Base-by-base conservation (phyloP, 768 basidiomycete species). In the Termitomyces bulborhizus region DNA sequence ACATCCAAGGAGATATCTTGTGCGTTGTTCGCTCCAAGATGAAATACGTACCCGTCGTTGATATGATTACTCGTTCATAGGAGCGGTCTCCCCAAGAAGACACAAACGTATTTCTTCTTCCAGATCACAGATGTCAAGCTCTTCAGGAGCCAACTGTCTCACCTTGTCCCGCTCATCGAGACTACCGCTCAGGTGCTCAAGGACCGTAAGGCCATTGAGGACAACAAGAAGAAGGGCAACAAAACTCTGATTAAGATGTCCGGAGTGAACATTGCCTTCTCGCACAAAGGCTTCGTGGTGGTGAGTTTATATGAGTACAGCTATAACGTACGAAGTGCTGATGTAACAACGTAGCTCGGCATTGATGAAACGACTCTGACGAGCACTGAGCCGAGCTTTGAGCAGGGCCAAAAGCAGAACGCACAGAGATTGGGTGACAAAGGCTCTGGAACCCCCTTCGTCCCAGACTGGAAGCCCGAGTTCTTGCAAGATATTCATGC, bases 241-340 rank as follows among this genome's bases (percentile, higher is more conserved):
- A 64, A 64, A 43, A 65, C 65, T 39, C 64, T 74, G 24, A 61
- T 79, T 53, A 71, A 69, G 24, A 62, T 79, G 54, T 66, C 66
- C 12, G 77, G 76, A 9, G 70, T 81, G 42, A 84, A 82, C 67
- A 73, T 83, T 44, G 70, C 80, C 12, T 81, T 84, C 65, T 79
- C 81, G 7, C 76, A 78, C 27, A 63, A 64, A 15, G 82, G 80
- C 15, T 73, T 83, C 39, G 60, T 42, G 2, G 67, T 70, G 65
- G 77, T 78, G 36, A 62, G 48, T 31, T 41, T 36, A 13, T 41
- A 13, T 8, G 36, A 39, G 13, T n/a, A 42, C 27, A 27, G 8
- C 6, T 34, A 18, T 37, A 1, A 39, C 36, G 16, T 6, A 27
- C 26, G 16, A 27, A 27, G 36, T 54, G 12, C 39, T 51, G 27